Evolutionary conservation across 2,329 filamentous ascomycete species (phyloP), one percentile per base, ranked within the genome.

Genomic region (Aspergillus eucalypticola): DNA sequence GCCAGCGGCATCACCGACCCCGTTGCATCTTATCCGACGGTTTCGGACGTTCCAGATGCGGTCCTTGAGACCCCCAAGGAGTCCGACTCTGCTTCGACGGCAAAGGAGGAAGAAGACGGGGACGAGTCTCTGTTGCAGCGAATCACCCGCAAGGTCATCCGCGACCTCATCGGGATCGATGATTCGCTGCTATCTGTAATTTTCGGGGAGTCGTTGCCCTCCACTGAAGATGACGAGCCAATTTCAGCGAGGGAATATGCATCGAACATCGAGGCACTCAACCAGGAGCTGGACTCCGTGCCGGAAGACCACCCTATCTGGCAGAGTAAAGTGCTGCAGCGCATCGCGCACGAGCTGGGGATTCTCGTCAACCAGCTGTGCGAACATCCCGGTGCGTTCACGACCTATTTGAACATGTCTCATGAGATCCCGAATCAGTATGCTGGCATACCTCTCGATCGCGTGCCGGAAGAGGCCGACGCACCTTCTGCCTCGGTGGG

Each of bases 111-210:
- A 2, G 73, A 76, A 1, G 77, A 81, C 4, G 82, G 86, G 29
- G 80, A 82, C 44, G 88, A 92, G 64, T 88, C 90, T 1, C 85
- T 96, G 66, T 91, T 92, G 86, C 87, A 88, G 62, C 86, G 89
- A 10, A 86, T 98, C 53, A 96, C 94, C 2, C 86, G 90, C 60
- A 91, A 88, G 69, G 90, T 98, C 27, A 92, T 99, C 67, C 86
- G 88, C 55, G 92, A 97, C 71, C 79, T 99, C 46, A 90, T 98
- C 73, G 94, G 94, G 8, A 90, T 99, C 58, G 93, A 98, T 68
- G 92, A 97, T 64, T 85, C 86, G 53, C 81, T 95, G 19, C 83
- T 99, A 8, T 90, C 90, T 0, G 88, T 97, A 53, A 88, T 99
- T 8, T 89, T 98, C 58, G 95, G 95, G 11, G 92, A 97, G 73